Base-by-base conservation (phyloP, 495 filamentous ascomycete species). In the Aspergillus baeticus region DNA sequence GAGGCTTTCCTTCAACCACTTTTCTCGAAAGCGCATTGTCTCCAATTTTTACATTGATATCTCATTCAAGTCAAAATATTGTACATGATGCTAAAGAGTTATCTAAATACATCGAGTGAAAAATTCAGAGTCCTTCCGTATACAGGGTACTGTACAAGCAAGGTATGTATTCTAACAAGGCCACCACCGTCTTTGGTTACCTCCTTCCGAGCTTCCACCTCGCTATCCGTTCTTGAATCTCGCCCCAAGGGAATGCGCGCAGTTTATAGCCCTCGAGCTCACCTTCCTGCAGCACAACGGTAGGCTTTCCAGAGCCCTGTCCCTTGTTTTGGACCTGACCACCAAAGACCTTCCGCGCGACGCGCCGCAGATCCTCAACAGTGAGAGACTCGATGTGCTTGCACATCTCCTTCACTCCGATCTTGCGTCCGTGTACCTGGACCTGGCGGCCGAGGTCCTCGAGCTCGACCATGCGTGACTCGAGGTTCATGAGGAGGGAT, bases 391-490 rank as follows among this genome's bases (percentile, higher is more conserved):
- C 87, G 56, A 99, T 99, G 60, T 87, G 83, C 36, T 73, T 70
- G 64, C 92, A 96, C 95, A 98, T 99, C 74, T 98, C 93, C 58
- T 81, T 83, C 6, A 96, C 91, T 0, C 91, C 85, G 37, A 98
- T 83, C 73, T 97, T 96, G 47, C 86, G 80, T 10, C 92, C 93
- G 68, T 97, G 91, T 11, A 96, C 91, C 71, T 98, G 95, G 8
- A 99, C 90, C 72, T 98, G 94, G 55, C 94, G 79, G 35, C 95
- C 94, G 6, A 99, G 80, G 72, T 99, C 94, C 76, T 99, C 94
- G n/a, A 99, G 76, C 72, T 97, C 95, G 11, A 98, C 91, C 94
- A 98, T 97, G 38, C 95, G 83, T 55, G 84, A 89, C 76, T 99
- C 94, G 0, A 99, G 82, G 74, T 99, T 99, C 95, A 99, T 98